Evolutionary conservation across 2,329 filamentous ascomycete species (phyloP).

Genomic region (Talaromyces marneffei): DNA sequence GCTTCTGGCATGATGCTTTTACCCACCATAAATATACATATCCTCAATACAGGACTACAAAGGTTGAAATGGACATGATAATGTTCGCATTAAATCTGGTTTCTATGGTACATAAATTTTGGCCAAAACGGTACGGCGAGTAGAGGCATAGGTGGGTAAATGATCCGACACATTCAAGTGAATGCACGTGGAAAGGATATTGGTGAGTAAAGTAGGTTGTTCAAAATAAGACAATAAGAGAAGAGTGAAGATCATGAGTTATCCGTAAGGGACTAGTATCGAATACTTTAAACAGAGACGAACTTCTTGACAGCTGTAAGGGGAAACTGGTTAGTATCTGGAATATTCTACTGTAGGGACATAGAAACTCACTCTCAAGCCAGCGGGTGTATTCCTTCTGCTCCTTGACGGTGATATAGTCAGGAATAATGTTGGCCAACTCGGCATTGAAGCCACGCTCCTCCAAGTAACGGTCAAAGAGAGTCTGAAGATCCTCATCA

Average conservation of each 20-base stretch:
- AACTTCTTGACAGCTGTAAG: slow-evolving; percentile 70
- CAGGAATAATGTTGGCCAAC: slow-evolving; percentile 83
- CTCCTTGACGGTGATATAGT: slow-evolving; percentile 98
- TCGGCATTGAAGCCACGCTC: slow-evolving; percentile 85
- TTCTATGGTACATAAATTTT: slow-evolving; percentile 13
- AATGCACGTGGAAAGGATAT: neutral
- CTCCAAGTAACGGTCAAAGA: slow-evolving; percentile 89
- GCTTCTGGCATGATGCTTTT: neutral
- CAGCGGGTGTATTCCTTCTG: slow-evolving; percentile 93
- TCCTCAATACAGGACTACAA: neutral
- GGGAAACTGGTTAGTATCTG: slow-evolving; percentile 19
- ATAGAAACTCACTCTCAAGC: slow-evolving; percentile 58
- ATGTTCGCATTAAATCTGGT: slow-evolving; percentile 8
- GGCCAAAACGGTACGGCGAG: neutral
- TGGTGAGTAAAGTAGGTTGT: neutral
- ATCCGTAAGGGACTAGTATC: neutral
- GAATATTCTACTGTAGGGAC: neutral
- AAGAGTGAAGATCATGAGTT: neutral
- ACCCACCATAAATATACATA: neutral
- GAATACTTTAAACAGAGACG: slow-evolving; percentile 56
- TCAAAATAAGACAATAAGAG: neutral
- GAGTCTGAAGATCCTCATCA: slow-evolving; percentile 88
- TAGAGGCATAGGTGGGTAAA: neutral
- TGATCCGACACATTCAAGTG: neutral
- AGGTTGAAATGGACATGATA: neutral